Conservation (phyloP, 257 asterid species). For the Solanum sitiens region DNA sequence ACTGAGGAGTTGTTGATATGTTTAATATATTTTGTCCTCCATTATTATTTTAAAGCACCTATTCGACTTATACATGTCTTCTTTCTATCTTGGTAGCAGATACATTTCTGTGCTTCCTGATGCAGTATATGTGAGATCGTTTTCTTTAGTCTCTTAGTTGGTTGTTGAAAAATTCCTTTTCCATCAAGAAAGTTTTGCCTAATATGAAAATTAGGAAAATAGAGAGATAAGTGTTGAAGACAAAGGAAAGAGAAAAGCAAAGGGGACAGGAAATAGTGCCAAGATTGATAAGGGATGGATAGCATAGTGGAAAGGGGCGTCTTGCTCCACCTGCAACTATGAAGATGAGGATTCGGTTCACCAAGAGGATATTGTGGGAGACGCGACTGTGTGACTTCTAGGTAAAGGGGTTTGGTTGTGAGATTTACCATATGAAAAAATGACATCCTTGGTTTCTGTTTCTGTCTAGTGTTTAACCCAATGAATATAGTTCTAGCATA, state of each 20-base stretch:
- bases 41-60: background rate
- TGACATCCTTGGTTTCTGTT: background rate
- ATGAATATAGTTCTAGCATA: background rate
- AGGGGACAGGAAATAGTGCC: background rate
- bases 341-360: background rate
- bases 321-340: background rate
- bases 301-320: background rate
- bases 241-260: background rate
- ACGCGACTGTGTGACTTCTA: background rate
- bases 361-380: background rate
- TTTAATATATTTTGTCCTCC: background rate
- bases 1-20: too few relatives aligned
- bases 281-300: background rate
- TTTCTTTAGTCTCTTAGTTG: background rate
- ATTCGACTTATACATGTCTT: background rate
- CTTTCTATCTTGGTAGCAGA: too few relatives aligned
- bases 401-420: background rate
- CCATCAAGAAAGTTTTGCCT: background rate
- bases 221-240: background rate
- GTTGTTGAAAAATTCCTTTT: background rate
- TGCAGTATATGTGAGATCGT: background rate
- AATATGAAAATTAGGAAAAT: background rate
- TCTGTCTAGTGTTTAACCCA: background rate
- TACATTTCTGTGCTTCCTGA: background rate
- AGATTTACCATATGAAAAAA: background rate